These are phyloP conservation scores for Aureobasidium uvarum DNA, from an alignment of 2,329 filamentous ascomycete species.

Conservation along the genomic window DNA sequence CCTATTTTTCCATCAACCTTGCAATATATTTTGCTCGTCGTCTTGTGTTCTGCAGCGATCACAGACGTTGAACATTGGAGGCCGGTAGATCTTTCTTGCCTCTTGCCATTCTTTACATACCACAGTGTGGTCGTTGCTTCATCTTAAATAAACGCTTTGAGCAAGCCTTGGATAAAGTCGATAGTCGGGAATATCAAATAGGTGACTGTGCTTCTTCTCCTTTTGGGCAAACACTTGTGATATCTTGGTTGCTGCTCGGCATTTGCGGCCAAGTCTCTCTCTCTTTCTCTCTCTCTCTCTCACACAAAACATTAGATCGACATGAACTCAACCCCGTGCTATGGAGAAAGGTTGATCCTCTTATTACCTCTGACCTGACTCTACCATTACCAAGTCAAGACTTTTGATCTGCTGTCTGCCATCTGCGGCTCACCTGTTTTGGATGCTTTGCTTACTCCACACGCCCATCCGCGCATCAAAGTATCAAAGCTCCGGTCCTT, in stretches of 20 bases:
- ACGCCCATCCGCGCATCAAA: too few relatives aligned
- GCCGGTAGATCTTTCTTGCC: not conserved
- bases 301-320: not conserved
- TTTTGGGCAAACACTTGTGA: not conserved
- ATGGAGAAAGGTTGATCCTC: not conserved
- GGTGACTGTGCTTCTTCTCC: not conserved
- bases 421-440: not conserved
- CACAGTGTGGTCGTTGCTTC: not conserved
- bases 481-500: not conserved
- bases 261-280: not conserved
- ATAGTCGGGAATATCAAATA: not conserved
- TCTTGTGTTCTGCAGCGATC: not conserved
- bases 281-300: too few relatives aligned
- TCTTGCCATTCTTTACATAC: not conserved
- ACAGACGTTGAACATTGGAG: not conserved
- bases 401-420: not conserved
- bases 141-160: constrained; percentile 2
- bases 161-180: not conserved
- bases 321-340: not conserved
- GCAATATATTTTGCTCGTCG: not conserved
- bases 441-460: not conserved
- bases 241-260: not conserved
- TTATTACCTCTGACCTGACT: not conserved
- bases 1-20: not conserved
- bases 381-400: not conserved